These are phyloP conservation scores for Phialocephala sp. DNA, from an alignment of 2,329 filamentous ascomycete species.

Conservation along the genomic window DNA sequence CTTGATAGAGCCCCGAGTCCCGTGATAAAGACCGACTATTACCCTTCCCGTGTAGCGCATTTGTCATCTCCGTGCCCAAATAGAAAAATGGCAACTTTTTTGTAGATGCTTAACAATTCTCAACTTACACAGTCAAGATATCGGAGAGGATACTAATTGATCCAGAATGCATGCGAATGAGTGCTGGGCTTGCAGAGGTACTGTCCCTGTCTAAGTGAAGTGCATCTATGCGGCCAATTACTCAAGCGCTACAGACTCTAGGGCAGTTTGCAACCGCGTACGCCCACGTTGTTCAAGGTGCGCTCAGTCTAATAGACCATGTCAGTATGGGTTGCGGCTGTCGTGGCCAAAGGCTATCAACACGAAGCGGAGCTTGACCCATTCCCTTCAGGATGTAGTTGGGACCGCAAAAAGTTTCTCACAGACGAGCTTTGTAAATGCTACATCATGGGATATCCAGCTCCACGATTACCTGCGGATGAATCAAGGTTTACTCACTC, in stretches of 20 bases:
- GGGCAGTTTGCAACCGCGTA: conserved; percentile 28
- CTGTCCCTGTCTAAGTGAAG: conserved; percentile 23
- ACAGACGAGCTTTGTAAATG: conserved; percentile 34
- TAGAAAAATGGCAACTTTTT: conserved; percentile 25
- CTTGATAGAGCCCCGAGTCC: neutral
- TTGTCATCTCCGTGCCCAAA: conserved; percentile 25
- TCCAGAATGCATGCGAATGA: conserved; percentile 31
- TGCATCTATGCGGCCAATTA: conserved; percentile 21
- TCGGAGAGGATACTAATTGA: conserved; percentile 14
- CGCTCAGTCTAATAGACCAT: conserved; percentile 29
- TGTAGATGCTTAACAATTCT: conserved; percentile 25
- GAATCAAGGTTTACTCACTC: conserved; percentile 35
- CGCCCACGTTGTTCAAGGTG: conserved; percentile 33
- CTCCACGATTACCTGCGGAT: conserved; percentile 34
- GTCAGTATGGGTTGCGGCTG: conserved; percentile 36
- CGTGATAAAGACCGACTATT: neutral
- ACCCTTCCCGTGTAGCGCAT: conserved; percentile 19
- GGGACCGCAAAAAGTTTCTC: conserved; percentile 29
- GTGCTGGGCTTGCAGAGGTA: conserved; percentile 37
- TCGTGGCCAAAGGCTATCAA: conserved; percentile 35
- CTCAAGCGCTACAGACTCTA: conserved; percentile 31
- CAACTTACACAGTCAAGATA: conserved; percentile 22
- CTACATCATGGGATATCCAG: conserved; percentile 36
- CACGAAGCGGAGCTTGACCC: conserved; percentile 34
- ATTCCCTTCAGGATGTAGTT: conserved; percentile 31